These are phyloP conservation scores for Calonectria hawksworthii DNA, from an alignment of 2,329 filamentous ascomycete genomes.

Conservation along the genomic window DNA sequence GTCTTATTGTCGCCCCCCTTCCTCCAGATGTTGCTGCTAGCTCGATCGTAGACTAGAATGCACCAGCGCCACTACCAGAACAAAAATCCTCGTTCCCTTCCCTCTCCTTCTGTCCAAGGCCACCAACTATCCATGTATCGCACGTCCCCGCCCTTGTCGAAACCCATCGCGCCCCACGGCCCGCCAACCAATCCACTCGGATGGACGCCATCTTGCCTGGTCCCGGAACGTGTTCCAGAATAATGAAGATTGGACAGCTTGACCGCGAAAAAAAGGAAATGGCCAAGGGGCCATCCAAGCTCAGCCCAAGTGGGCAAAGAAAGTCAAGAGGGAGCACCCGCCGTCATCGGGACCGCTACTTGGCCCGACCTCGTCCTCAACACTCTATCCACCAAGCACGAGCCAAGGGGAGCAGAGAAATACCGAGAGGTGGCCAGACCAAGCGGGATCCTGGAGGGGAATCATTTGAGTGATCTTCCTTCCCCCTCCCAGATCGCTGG, in stretches of 20 bases:
- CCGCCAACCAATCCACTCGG: constrained; percentile 1
- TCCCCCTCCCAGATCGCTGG: background rate
- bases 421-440: background rate
- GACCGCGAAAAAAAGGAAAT: constrained; percentile 6
- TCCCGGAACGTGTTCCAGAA: constrained; percentile 18
- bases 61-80: background rate
- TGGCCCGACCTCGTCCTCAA: constrained; percentile 1
- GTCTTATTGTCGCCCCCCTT: constrained; percentile 13
- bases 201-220: background rate
- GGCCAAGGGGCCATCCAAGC: background rate
- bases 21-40: background rate
- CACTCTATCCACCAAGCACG: background rate
- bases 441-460: background rate
- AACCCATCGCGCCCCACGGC: constrained; percentile 3
- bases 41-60: background rate
- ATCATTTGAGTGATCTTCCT: background rate
- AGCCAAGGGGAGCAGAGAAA: constrained; percentile 1
- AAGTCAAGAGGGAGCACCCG: constrained; percentile 13
- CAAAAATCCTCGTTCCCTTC: background rate
- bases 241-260: constrained; percentile 9
- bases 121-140: background rate
- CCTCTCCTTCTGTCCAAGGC: background rate
- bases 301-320: background rate
- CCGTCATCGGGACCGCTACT: background rate
- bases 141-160: constrained; percentile 7